A percentile compares a stretch with the other conserved stretches of the same genome.
These are phyloP conservation scores for Saccharomycopsis phalli DNA, from an alignment of 1,139 yeast species.

Conservation along the genomic window DNA sequence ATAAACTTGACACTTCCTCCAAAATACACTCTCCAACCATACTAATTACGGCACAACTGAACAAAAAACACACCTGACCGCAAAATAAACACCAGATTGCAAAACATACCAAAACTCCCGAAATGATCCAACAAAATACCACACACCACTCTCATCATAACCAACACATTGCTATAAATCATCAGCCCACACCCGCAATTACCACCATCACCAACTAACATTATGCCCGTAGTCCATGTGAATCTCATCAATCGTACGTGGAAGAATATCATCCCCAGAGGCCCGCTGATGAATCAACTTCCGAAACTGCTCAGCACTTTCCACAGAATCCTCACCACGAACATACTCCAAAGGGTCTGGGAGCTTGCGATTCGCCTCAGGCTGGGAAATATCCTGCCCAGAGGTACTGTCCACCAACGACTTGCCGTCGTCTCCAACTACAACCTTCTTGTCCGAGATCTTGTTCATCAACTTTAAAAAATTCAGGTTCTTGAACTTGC, in stretches of 20 bases:
- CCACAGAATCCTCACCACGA: constrained; percentile 19
- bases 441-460: constrained; percentile 24
- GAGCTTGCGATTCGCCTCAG: constrained; percentile 6
- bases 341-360: constrained; percentile 26
- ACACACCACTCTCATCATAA: no score
- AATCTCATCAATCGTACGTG: constrained; percentile 25
- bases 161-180: no score
- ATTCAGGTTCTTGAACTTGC: constrained; percentile 25
- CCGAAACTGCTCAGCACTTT: constrained; percentile 12
- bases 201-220: constrained; percentile 20
- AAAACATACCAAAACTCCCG: no score
- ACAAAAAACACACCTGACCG: no score
- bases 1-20: no score
- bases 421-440: constrained; percentile 24
- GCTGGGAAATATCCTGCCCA: constrained; percentile 29
- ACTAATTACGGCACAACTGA: no score
- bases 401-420: constrained; percentile 23
- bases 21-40: no score
- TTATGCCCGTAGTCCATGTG: constrained; percentile 25
- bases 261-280: constrained; percentile 13
- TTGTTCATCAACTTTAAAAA: constrained; percentile 26
- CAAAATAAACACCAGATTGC: no score
- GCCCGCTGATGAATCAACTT: constrained; percentile 9
- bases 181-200: not conserved
- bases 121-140: no score